Evolutionary conservation across 2,329 filamentous ascomycete genomes (phyloP), one percentile per base, ranked within the genome.

Genomic region (Hypoxylon sp.): DNA sequence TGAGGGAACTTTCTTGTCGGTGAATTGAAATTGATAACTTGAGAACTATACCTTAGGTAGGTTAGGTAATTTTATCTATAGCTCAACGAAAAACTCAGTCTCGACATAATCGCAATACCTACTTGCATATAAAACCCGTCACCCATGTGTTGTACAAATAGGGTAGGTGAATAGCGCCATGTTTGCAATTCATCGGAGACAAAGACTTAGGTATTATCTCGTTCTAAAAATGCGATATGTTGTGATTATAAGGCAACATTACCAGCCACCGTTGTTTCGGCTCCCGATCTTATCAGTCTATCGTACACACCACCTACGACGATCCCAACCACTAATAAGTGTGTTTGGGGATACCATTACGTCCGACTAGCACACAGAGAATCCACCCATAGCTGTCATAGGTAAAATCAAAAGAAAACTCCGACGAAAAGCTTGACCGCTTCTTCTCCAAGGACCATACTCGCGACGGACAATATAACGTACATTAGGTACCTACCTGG

Each of bases 251-350:
- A 26, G 11, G 32, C 20, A 11, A 46, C n/a, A 43, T 47, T 49
- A 47, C 60, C 60, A 66, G 43, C 64, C 64, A 66, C 64, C 56
- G 34, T 51, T 52, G 34, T 58, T 61, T 64, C 49, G 53, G 20
- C 44, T 47, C 22, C 15, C 44, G 24, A 24, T 32, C 48, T 53
- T 53, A 30, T 34, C 32, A n/a, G 52, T 56, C 47, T 62, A 17
- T 47, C 22, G 22, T 37, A 51, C 39, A 43, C 37, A 37, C 47
- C 20, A 53, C 37, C 47, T 17, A 53, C 37, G 26, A 32, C 34
- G 44, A 53, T 39, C 44, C 20, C 20, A 39, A 13, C 20, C 24
- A 8, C 49, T 11, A 19, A 32, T 39, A 34, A 8, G 19, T 22
- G 19, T 24, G 10, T 41, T 41, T 44, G 39, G 32, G 52, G 49